A percentile compares a stretch with the other conserved stretches of the same genome.
Evolutionary conservation across 1,139 yeast genomes (phyloP).

Genomic region (Hansenula anomala): DNA sequence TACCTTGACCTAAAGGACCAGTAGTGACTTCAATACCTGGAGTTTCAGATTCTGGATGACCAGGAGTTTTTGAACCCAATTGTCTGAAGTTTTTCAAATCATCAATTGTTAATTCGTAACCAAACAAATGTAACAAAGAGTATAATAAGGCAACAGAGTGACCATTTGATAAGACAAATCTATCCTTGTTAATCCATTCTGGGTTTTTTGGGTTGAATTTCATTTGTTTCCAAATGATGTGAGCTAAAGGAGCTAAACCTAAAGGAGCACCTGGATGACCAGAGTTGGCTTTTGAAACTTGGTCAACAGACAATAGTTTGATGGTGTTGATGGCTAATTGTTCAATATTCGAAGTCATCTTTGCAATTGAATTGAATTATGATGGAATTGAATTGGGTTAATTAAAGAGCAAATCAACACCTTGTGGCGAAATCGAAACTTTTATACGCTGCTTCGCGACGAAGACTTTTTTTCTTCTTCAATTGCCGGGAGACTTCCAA

Average conservation of each 20-base stretch:
- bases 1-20: conserved; percentile 37
- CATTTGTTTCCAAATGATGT: conserved; percentile 72
- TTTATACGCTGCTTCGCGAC: neutral
- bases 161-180: conserved; percentile 94
- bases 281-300: conserved; percentile 84
- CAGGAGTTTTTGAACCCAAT: conserved; percentile 88
- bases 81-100: conserved; percentile 93
- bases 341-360: conserved; percentile 40
- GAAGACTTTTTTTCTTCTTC: neutral
- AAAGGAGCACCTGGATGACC: conserved; percentile 99
- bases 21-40: conserved; percentile 36
- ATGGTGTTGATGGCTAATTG: conserved; percentile 79
- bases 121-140: conserved; percentile 79
- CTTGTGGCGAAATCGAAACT: neutral
- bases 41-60: conserved; percentile 48
- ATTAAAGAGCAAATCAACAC: neutral
- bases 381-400: neutral
- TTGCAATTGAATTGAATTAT: neutral
- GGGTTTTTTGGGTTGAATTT: conserved; percentile 89
- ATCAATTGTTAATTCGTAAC: conserved; percentile 76
- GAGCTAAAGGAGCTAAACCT: conserved; percentile 92
- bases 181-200: conserved; percentile 89
- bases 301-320: conserved; percentile 87
- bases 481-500: conserved; percentile 1
- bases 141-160: conserved; percentile 94